Conservation (phyloP, 768 basidiomycete species). For the Hygrocybe coccinea region DNA sequence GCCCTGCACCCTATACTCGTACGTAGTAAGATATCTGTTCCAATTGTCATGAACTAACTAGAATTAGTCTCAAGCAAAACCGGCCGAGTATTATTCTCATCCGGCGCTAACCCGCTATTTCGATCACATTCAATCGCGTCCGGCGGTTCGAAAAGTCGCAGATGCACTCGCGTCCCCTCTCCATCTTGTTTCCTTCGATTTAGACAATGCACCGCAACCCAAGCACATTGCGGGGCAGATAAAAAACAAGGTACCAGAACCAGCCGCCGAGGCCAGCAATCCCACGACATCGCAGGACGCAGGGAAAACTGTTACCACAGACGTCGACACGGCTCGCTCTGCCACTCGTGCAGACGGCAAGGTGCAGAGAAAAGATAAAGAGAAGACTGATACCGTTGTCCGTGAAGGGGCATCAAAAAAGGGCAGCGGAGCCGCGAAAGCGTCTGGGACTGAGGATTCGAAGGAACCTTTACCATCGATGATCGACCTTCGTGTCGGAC, state of each 20-base stretch:
- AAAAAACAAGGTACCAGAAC: slow-evolving; percentile 58
- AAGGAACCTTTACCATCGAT: slow-evolving; percentile 90
- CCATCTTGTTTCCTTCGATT: slow-evolving; percentile 58
- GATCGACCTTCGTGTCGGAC: slow-evolving; percentile 94
- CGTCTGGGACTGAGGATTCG: slow-evolving; percentile 51
- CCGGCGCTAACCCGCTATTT: slow-evolving; percentile 91
- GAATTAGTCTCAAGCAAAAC: slow-evolving; percentile 59
- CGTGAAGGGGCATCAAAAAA: slow-evolving; percentile 54
- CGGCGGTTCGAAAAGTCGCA: slow-evolving; percentile 56
- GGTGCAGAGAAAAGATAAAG: slow-evolving; percentile 1
- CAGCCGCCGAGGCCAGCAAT: slow-evolving; percentile 27
- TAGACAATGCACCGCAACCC: slow-evolving; percentile 66
- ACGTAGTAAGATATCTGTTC: slow-evolving; percentile 26
- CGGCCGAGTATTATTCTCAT: slow-evolving; percentile 69
- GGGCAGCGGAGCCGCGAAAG: slow-evolving; percentile 22
- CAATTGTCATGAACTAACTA: neutral
- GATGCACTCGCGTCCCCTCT: slow-evolving; percentile 48
- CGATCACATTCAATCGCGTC: slow-evolving; percentile 80
- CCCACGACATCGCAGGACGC: slow-evolving; percentile 25
- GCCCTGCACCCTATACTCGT: slow-evolving; percentile 82
- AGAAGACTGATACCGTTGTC: slow-evolving; percentile 38
- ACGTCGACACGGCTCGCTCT: neutral
- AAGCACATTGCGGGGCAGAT: slow-evolving; percentile 67
- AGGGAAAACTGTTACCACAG: slow-evolving; percentile 23
- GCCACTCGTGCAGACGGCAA: slow-evolving; percentile 1